These are phyloP conservation scores for Arthrobotrys megalospora DNA, from an alignment of 2,329 filamentous ascomycete genomes.

Conservation along the genomic window DNA sequence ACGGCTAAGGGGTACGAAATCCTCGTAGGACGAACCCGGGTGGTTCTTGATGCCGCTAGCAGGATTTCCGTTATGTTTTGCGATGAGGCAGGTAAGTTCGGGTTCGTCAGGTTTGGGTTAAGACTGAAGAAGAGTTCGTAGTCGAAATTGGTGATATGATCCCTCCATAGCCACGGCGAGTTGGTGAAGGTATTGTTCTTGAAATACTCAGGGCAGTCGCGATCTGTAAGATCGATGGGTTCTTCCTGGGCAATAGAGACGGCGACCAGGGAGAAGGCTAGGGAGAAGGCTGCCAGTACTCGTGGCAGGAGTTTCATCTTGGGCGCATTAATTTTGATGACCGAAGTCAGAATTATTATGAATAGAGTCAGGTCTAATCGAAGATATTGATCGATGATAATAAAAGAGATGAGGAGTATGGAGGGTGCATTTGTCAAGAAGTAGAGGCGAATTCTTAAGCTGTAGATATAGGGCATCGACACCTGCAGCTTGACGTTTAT, in stretches of 20 bases:
- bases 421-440: background rate
- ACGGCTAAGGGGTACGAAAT: slow-evolving; percentile 46
- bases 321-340: background rate
- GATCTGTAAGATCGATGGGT: slow-evolving; percentile 29
- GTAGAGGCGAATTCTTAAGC: background rate
- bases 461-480: background rate
- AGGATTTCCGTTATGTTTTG: slow-evolving; percentile 32
- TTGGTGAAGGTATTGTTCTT: slow-evolving; percentile 39
- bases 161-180: slow-evolving; percentile 49
- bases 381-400: background rate
- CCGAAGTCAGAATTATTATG: background rate
- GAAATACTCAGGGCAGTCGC: slow-evolving; percentile 40
- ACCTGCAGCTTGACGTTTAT: background rate
- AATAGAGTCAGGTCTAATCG: background rate
- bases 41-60: slow-evolving; percentile 7
- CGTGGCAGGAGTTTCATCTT: slow-evolving; percentile 19
- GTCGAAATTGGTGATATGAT: slow-evolving; percentile 47
- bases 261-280: background rate
- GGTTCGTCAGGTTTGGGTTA: slow-evolving; percentile 15
- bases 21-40: background rate
- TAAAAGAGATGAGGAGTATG: background rate
- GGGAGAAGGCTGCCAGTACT: background rate
- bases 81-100: background rate
- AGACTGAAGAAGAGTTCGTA: slow-evolving; percentile 43
- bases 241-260: slow-evolving; percentile 27